These are phyloP conservation scores for Echinochloa phyllopogon DNA, from an alignment of 176 grass and related monocot species.

Conservation along the genomic window DNA sequence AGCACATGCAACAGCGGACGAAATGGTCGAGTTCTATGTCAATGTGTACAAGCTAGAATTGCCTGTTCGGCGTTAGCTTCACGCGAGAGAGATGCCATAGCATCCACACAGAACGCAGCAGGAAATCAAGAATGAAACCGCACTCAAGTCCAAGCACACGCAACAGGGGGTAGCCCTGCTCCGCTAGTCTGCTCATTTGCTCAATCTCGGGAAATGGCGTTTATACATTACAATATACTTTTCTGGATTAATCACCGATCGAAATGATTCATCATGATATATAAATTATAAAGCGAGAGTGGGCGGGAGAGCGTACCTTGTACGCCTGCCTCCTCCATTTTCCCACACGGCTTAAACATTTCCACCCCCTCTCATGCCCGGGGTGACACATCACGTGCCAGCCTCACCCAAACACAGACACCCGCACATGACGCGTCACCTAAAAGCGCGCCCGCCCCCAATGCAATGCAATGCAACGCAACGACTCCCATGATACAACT, in stretches of 20 bases:
- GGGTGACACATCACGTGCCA: constrained; percentile 4
- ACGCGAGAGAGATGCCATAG: no score
- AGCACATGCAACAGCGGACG: neutral
- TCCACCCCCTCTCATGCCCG: neutral
- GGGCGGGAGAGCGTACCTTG: constrained; percentile 70
- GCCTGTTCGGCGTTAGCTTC: no score
- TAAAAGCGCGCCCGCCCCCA: constrained; percentile 22
- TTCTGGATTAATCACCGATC: constrained; percentile 48
- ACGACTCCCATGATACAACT: constrained; percentile 17
- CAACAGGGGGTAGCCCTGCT: neutral
- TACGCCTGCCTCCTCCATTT: constrained; percentile 71
- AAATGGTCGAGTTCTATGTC: no score
- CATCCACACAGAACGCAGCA: no score
- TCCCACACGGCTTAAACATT: constrained; percentile 46
- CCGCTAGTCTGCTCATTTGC: neutral
- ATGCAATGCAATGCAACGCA: neutral
- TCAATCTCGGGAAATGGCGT: neutral
- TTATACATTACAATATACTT: constrained; percentile 34
- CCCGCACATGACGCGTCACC: constrained; percentile 34
- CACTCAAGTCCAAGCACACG: neutral
- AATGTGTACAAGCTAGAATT: no score
- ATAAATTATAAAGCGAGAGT: constrained; percentile 54
- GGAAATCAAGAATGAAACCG: neutral
- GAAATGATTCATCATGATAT: neutral
- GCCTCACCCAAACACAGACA: constrained; percentile 7